Evolutionary conservation across 495 filamentous ascomycete genomes (phyloP).

Genomic region (Penicillium steckii): DNA sequence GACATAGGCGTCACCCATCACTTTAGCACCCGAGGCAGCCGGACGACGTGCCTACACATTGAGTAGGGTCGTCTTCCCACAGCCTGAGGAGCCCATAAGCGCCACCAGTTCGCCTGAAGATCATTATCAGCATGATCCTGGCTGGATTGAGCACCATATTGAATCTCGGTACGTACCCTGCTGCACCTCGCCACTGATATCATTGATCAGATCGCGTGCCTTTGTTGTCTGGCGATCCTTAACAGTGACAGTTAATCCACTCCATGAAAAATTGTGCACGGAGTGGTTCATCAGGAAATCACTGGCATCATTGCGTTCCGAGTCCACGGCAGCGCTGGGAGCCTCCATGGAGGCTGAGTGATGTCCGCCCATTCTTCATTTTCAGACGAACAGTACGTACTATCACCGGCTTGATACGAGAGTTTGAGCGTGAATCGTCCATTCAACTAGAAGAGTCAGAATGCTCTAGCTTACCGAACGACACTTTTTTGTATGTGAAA

Average conservation of each 20-base stretch:
- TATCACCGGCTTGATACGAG: no score
- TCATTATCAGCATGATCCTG: neutral
- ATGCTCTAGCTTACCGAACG: no score
- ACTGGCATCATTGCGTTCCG: constrained; percentile 27
- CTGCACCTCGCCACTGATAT: constrained; percentile 29
- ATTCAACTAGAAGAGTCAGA: no score
- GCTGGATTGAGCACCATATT: no score
- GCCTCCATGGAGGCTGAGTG: no score
- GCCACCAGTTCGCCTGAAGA: constrained; percentile 67
- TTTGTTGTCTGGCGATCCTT: constrained; percentile 65
- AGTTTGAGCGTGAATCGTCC: no score
- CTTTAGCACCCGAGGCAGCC: constrained; percentile 44
- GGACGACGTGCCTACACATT: constrained; percentile 67
- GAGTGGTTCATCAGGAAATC: constrained; percentile 37
- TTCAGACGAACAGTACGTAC: no score
- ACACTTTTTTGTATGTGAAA: no score
- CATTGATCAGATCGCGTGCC: constrained; percentile 41
- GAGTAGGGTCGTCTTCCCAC: constrained; percentile 76
- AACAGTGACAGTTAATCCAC: constrained; percentile 61
- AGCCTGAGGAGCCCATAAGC: constrained; percentile 74
- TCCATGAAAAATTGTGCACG: constrained; percentile 58
- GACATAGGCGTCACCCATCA: constrained; percentile 51
- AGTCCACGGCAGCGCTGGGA: no score
- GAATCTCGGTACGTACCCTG: constrained; percentile 28
- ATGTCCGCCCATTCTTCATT: no score